Evolutionary conservation across 2,329 filamentous ascomycete genomes (phyloP).

Genomic region (Aspergillus sojae): DNA sequence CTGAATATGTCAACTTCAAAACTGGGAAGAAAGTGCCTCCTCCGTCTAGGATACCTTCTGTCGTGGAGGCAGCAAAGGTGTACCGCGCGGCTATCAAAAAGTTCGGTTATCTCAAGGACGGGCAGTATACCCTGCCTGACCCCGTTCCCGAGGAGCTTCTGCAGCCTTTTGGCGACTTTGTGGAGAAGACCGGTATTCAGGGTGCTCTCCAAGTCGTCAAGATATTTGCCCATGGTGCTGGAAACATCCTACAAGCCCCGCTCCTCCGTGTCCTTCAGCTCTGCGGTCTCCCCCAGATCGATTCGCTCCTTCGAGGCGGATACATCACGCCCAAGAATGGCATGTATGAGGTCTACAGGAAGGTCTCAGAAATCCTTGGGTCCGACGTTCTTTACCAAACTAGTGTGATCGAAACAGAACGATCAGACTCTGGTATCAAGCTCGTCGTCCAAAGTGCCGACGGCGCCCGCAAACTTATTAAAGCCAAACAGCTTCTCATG

Average conservation of each 20-base stretch:
- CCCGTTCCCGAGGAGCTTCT: slow-evolving; percentile 23
- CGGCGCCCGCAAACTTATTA: slow-evolving; percentile 33
- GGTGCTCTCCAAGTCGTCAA: slow-evolving; percentile 9
- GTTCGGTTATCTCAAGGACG: slow-evolving; percentile 12
- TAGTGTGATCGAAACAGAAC: slow-evolving; percentile 21
- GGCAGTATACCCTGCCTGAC: slow-evolving; percentile 43
- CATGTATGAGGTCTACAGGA: slow-evolving; percentile 22
- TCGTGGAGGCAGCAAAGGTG: neutral
- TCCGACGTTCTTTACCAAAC: slow-evolving; percentile 30
- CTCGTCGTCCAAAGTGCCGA: slow-evolving; percentile 28
- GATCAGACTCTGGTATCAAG: slow-evolving; percentile 22
- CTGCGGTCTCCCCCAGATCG: slow-evolving; percentile 16
- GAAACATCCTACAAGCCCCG: slow-evolving; percentile 16
- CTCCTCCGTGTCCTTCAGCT: slow-evolving; percentile 12
- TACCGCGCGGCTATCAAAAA: slow-evolving; percentile 18
- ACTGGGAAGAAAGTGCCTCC: slow-evolving; percentile 18
- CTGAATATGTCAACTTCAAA: slow-evolving; percentile 33
- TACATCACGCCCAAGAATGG: slow-evolving; percentile 24
- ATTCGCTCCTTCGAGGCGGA: slow-evolving; percentile 20
- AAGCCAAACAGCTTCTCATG: slow-evolving; percentile 41
- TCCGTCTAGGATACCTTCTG: slow-evolving; percentile 4
- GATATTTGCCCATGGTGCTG: slow-evolving; percentile 16
- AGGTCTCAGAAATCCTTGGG: slow-evolving; percentile 27
- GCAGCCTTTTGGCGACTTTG: slow-evolving; percentile 22
- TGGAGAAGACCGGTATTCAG: slow-evolving; percentile 15